Evolutionary conservation across 2,329 filamentous ascomycete genomes (phyloP).

Genomic region (Metarhizium sp.): DNA sequence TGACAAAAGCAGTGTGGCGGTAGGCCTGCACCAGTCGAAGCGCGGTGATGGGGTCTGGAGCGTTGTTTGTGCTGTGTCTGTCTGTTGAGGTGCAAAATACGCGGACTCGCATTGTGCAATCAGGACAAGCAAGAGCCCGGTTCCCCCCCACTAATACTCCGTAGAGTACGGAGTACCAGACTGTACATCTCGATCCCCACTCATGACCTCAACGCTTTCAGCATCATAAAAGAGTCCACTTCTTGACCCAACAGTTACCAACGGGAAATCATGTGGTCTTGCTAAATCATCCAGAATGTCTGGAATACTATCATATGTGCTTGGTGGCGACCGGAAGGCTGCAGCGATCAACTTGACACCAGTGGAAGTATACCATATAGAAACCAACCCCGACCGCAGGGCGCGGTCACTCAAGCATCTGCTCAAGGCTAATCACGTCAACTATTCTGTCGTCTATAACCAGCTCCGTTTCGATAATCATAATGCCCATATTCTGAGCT

Average conservation of each 20-base stretch:
- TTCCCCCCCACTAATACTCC: neutral
- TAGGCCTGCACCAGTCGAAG: neutral
- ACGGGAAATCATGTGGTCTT: too few species aligned
- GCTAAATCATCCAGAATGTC: slow-evolving; percentile 17
- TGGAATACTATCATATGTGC: slow-evolving; percentile 24
- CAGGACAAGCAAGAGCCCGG: too few species aligned
- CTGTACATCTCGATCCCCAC: neutral
- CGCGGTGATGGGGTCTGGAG: too few species aligned
- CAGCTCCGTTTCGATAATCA: slow-evolving; percentile 72
- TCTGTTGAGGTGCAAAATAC: neutral
- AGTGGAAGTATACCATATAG: slow-evolving; percentile 68
- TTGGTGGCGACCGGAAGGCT: slow-evolving; percentile 14
- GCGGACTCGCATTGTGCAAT: too few species aligned
- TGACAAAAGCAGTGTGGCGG: neutral
- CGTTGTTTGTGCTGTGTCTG: neutral
- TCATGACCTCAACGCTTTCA: slow-evolving; percentile 2
- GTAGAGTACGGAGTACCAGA: neutral
- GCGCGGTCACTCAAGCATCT: slow-evolving; percentile 82
- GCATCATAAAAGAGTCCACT: neutral
- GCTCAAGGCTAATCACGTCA: slow-evolving; percentile 83
- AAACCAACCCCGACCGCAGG: slow-evolving; percentile 69
- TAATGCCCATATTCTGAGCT: slow-evolving; percentile 69
- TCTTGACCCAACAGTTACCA: neutral
- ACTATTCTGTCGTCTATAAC: slow-evolving; percentile 76
- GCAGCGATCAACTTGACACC: slow-evolving; percentile 49